These are phyloP conservation scores for Hondaea fermentalgiana DNA, from an alignment of 108 stramenopile genomes.

Conservation along the genomic window DNA sequence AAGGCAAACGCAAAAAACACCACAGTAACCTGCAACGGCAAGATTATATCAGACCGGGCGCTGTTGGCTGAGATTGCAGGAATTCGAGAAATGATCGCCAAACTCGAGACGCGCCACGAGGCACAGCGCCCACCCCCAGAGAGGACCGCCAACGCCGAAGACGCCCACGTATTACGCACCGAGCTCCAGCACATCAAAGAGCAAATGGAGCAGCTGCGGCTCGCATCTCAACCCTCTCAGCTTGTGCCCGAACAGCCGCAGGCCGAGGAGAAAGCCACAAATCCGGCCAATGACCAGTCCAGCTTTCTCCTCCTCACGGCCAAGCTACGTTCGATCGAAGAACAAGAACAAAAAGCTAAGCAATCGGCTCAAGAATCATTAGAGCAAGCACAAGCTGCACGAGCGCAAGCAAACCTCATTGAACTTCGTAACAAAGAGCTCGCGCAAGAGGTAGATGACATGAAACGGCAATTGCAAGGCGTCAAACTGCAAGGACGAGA, in stretches of 20 bases:
- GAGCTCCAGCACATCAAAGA: too few species aligned
- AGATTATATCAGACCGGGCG: neutral
- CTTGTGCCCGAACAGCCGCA: neutral
- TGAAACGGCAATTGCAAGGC: neutral
- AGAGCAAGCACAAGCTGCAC: neutral
- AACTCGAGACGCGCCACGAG: neutral
- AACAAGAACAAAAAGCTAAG: neutral
- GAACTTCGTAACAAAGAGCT: neutral
- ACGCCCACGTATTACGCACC: neutral
- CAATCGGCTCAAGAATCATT: neutral
- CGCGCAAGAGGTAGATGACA: neutral
- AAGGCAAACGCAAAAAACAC: too few species aligned
- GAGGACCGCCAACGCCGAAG: neutral
- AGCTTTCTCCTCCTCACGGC: neutral
- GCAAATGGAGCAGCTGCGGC: too few species aligned
- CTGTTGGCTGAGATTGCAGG: neutral
- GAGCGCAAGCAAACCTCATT: neutral
- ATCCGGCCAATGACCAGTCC: neutral
- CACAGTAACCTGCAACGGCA: too few species aligned
- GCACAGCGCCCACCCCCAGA: neutral
- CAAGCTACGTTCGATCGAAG: neutral
- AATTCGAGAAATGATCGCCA: neutral
- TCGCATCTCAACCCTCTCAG: too few species aligned
- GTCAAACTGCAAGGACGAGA: neutral
- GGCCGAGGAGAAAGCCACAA: neutral